Evolutionary conservation across 73 alveolate genomes (phyloP).

Genomic region (Paramecium caudatum): DNA sequence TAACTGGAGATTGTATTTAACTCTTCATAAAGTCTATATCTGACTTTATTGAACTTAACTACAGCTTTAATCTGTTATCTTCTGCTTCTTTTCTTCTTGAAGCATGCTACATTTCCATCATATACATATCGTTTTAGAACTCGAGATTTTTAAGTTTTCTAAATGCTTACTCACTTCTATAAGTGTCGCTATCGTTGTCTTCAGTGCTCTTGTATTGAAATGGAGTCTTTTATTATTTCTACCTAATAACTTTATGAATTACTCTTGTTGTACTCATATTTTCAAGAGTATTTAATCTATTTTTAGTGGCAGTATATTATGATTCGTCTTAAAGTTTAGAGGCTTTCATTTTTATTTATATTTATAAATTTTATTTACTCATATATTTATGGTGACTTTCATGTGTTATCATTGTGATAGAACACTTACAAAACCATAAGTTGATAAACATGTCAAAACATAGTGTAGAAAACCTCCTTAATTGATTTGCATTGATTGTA

Average conservation of each 20-base stretch:
- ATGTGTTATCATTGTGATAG: conserved; percentile 70
- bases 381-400: conserved; percentile 74
- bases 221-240: conserved; percentile 7
- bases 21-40: conserved; percentile 36
- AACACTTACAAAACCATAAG: conserved; percentile 62
- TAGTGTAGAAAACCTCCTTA: conserved; percentile 72
- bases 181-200: conserved; percentile 15
- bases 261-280: conserved; percentile 30
- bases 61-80: not conserved
- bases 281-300: not conserved
- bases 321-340: conserved; percentile 22
- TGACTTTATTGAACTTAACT: conserved; percentile 24
- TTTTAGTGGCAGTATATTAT: not conserved
- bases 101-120: conserved; percentile 40
- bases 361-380: conserved; percentile 27
- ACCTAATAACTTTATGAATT: not conserved
- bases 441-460: conserved; percentile 45
- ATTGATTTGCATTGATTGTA: conserved; percentile 67
- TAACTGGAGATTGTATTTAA: conserved; percentile 3
- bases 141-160: conserved; percentile 26
- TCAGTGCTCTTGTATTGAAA: conserved; percentile 1
- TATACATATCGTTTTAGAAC: not conserved
- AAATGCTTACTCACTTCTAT: conserved; percentile 23
- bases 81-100: conserved; percentile 21
- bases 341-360: conserved; percentile 21